phyloP scores from a whole-genome alignment of 2,329 filamentous ascomycete genomes.

The Geosmithia putterillii region DNA sequence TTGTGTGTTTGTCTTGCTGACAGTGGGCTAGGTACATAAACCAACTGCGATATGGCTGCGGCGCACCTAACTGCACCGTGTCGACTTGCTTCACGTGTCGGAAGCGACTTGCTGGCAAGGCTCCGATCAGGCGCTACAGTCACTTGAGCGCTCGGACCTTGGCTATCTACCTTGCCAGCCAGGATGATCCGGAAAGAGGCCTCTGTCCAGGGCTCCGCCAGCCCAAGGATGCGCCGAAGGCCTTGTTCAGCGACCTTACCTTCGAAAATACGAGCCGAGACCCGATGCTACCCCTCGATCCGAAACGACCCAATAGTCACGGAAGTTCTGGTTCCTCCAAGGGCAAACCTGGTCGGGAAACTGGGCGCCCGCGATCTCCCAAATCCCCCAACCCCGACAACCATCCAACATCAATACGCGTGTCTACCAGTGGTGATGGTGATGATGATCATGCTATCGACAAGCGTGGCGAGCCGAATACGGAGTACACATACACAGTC shows the following conservation, averaged over 20 bases:
- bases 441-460: not conserved
- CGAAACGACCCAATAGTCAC: not conserved
- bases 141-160: constrained; percentile 70
- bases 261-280: constrained; percentile 15
- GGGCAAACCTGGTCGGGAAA: not conserved
- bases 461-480: not conserved
- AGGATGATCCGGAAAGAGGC: constrained; percentile 60
- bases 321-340: not conserved
- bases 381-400: not conserved
- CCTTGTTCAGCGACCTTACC: constrained; percentile 29
- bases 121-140: constrained; percentile 67
- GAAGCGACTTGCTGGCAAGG: constrained; percentile 51
- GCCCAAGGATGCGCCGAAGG: constrained; percentile 28
- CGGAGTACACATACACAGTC: not conserved
- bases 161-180: constrained; percentile 67
- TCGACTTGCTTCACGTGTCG: constrained; percentile 73
- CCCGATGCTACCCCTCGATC: not conserved
- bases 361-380: not conserved
- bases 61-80: constrained; percentile 53
- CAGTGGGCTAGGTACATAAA: constrained; percentile 50
- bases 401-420: not conserved
- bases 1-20: not conserved
- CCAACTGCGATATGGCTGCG: constrained; percentile 76
- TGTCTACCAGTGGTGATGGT: not conserved
- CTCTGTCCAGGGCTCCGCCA: constrained; percentile 46